These are phyloP conservation scores for Arthrinium phaeospermum DNA, from an alignment of 2,329 filamentous ascomycete genomes.

Conservation along the genomic window DNA sequence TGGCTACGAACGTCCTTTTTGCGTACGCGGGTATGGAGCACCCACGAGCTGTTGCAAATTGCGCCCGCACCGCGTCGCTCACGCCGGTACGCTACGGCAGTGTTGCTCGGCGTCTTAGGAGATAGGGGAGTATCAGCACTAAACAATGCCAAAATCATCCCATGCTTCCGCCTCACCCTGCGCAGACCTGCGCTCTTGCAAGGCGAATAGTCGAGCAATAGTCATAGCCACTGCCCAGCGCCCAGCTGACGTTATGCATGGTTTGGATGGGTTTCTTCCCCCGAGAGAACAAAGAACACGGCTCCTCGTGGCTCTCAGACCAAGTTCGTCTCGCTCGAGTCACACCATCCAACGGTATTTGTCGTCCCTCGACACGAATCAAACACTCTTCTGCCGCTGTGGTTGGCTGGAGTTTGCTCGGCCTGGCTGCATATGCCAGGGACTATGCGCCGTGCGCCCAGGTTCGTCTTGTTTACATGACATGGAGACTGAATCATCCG, in stretches of 20 bases:
- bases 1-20: not conserved
- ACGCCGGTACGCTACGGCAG: not conserved
- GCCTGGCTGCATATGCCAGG: not conserved
- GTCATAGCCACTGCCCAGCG: conserved; percentile 3
- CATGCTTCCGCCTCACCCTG: not conserved
- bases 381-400: not conserved
- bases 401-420: not conserved
- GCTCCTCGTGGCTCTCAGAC: not conserved
- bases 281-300: not conserved
- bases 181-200: not conserved
- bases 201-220: not conserved
- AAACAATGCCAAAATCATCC: not conserved
- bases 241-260: not conserved
- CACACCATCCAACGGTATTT: conserved; percentile 7
- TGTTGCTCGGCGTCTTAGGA: not conserved
- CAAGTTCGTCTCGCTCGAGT: conserved; percentile 12
- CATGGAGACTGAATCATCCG: not conserved
- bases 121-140: not conserved
- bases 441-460: not conserved
- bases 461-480: conserved; percentile 7
- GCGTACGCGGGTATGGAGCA: not conserved
- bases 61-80: not conserved
- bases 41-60: not conserved
- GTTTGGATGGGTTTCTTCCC: not conserved
- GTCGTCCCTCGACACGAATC: conserved; percentile 5